phyloP scores from a whole-genome alignment of 306 rosid genomes.

The Alnus glutinosa region DNA sequence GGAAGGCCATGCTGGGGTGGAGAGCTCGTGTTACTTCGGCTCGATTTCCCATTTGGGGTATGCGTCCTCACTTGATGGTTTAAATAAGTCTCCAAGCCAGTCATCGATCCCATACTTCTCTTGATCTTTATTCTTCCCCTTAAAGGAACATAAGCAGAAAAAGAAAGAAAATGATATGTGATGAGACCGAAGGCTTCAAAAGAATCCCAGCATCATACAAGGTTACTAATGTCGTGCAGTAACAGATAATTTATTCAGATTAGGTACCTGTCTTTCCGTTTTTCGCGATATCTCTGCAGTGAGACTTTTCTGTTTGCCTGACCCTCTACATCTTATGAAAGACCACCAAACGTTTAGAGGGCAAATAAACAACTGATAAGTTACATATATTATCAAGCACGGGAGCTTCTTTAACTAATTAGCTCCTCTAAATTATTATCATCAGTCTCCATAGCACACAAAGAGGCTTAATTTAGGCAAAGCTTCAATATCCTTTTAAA shows the following conservation, averaged over 20 bases:
- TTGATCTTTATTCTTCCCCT: slow-evolving; percentile 85
- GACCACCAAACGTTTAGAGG: slow-evolving; percentile 25
- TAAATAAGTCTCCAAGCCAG: slow-evolving; percentile 67
- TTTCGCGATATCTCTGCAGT: slow-evolving; percentile 84
- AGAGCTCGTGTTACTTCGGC: slow-evolving; percentile 75
- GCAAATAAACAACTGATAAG: neutral
- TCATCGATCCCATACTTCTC: slow-evolving; percentile 51
- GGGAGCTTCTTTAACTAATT: slow-evolving; percentile 8
- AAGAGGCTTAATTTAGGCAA: neutral
- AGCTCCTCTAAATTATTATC: neutral
- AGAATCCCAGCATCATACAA: slow-evolving; percentile 5
- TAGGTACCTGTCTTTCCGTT: slow-evolving; percentile 88
- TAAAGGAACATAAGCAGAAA: slow-evolving; percentile 36
- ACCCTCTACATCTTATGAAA: slow-evolving; percentile 78
- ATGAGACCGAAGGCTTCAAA: slow-evolving; percentile 31
- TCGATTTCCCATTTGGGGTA: slow-evolving; percentile 67
- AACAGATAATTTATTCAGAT: slow-evolving; percentile 29
- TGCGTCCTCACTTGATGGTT: slow-evolving; percentile 65
- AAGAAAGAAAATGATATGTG: slow-evolving; percentile 34
- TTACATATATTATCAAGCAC: neutral
- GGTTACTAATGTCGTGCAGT: slow-evolving; percentile 23
- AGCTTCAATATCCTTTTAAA: neutral
- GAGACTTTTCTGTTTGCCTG: slow-evolving; percentile 78
- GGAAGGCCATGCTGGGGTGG: slow-evolving; percentile 71
- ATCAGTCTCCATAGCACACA: slow-evolving; percentile 6